Base-by-base conservation (phyloP, 495 filamentous ascomycete species). In the Penicillium daleae region DNA sequence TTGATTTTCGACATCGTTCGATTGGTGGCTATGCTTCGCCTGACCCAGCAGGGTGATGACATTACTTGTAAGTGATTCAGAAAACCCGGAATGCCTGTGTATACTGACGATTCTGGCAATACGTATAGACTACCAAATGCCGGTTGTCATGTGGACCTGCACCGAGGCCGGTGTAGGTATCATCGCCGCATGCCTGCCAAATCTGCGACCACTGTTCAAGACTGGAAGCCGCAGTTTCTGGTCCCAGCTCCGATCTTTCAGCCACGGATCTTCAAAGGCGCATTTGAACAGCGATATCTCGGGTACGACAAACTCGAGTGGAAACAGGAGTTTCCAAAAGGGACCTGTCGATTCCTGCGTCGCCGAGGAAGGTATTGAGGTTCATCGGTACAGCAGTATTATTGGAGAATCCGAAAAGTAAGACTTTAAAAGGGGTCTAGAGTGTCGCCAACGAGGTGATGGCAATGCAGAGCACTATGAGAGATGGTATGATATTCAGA, bases 61-160 rank as follows among this genome's bases (percentile, higher is more conserved):
- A 68, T 72, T 21, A 72, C 69, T 2, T 72, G 69, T 70, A 26
- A 62, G 69, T 65, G 2, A 19, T 52, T 22, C 12, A 17, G 24
- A 26, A 21, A 1, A 26, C 32, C 29, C 35, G 17, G n/a, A n/a
- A n/a, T n/a, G n/a, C n/a, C n/a, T n/a, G n/a, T n/a, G n/a, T n/a
- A n/a, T n/a, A n/a, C n/a, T n/a, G n/a, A n/a, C n/a, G n/a, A n/a
- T n/a, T n/a, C n/a, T n/a, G n/a, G n/a, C n/a, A n/a, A n/a, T n/a
- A n/a, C 21, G 7, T 37, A 6, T n/a, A 71, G 70, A 67, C 27
- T 56, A 73, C 44, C 71, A 73, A 69, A 69, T 68, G 49, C 71
- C 68, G 2, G 57, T 62, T 10, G 66, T 64, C 50, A 60, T 73
- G 31, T 73, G 71, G 71, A 73, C 71, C 15, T 73, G 71, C 46